Base-by-base conservation (phyloP, 352 stramenopile genomes). In the Paralagenidium karlingii region DNA sequence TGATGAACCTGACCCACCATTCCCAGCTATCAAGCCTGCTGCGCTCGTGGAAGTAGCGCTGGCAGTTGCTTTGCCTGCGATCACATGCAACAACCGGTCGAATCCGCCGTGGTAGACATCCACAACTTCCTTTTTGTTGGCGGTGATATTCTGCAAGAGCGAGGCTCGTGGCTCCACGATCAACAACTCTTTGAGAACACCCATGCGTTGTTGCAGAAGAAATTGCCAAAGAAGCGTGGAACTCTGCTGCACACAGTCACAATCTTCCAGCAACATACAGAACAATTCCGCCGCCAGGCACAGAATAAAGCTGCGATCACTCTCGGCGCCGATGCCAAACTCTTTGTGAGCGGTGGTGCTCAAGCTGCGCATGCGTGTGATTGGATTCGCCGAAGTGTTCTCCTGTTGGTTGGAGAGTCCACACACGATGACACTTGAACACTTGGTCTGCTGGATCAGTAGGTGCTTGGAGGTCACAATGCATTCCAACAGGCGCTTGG, bases 41-140 rank as follows among this genome's bases (percentile, higher is more conserved):
- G n/a, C n/a, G n/a, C n/a, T n/a, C n/a, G n/a, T n/a, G n/a, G n/a
- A n/a, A n/a, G n/a, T n/a, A n/a, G n/a, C n/a, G n/a, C n/a, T n/a
- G 36, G 1, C 15, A 21, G 12, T 44, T 3, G n/a, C 13, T 12
- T 7, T 22, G 38, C 15, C 27, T 2, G 53, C 43, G 8, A 62
- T 41, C 8, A 81, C 57, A 40, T 74, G 59, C 1, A 86, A 40
- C 18, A 89, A 37, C 5, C 58, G 60, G 39, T 89, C 75, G 24
- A 89, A 85, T 0, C 75, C 75, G 10, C 62, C 65, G 30, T 85
- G 71, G 40, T 71, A 89, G 2, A 89, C 57, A 42, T 89, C 71
- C 36, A 89, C 51, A 12, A 54, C 47, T 30, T 85, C 73, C 45
- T 83, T 86, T 34, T 84, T 81, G n/a, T 58, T 68, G 1, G 65